Percentiles rank a stretch among this genome's conserved stretches.
Conservation (phyloP, 352 stramenopile species). For the Phytophthora megakarya region DNA sequence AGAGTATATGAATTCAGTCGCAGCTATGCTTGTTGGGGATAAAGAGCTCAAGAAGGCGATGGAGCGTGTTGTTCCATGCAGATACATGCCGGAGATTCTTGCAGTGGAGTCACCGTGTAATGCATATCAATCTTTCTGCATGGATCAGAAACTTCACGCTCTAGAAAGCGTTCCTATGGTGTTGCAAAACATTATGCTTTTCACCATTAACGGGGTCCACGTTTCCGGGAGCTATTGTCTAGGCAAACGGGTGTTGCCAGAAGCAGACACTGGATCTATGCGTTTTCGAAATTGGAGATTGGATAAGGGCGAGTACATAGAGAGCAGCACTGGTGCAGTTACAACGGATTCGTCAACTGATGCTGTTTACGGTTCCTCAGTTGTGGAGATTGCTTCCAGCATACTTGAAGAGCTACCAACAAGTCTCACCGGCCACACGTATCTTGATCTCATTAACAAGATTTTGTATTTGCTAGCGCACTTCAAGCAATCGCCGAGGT, state of each 20-base stretch:
- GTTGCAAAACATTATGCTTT: conserved; percentile 69
- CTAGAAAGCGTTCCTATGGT: conserved; percentile 65
- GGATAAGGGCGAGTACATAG: conserved; percentile 48
- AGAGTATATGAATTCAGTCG: conserved; percentile 20
- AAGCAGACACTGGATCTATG: background rate
- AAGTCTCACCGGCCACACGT: conserved; percentile 66
- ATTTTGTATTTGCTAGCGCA: conserved; percentile 68
- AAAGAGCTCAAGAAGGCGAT: conserved; percentile 49
- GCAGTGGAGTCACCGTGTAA: conserved; percentile 51
- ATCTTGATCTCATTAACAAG: conserved; percentile 71
- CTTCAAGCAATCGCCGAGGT: conserved; percentile 61
- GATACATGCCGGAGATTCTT: conserved; percentile 54
- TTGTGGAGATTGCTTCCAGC: conserved; percentile 39
- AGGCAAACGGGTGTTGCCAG: conserved; percentile 26
- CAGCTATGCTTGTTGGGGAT: conserved; percentile 29
- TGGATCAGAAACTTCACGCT: conserved; percentile 50
- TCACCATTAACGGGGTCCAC: conserved; percentile 55
- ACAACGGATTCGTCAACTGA: conserved; percentile 23
- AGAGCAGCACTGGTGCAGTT: conserved; percentile 29
- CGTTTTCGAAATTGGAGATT: conserved; percentile 39
- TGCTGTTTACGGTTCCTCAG: conserved; percentile 28
- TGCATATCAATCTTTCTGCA: conserved; percentile 44
- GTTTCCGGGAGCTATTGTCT: conserved; percentile 42
- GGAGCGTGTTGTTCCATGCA: conserved; percentile 40
- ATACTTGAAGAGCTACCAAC: conserved; percentile 67